A percentile compares a stretch with the other conserved stretches of the same genome.
These are phyloP conservation scores for Aspergillus asperescens DNA, from an alignment of 495 filamentous ascomycete species.

Conservation along the genomic window DNA sequence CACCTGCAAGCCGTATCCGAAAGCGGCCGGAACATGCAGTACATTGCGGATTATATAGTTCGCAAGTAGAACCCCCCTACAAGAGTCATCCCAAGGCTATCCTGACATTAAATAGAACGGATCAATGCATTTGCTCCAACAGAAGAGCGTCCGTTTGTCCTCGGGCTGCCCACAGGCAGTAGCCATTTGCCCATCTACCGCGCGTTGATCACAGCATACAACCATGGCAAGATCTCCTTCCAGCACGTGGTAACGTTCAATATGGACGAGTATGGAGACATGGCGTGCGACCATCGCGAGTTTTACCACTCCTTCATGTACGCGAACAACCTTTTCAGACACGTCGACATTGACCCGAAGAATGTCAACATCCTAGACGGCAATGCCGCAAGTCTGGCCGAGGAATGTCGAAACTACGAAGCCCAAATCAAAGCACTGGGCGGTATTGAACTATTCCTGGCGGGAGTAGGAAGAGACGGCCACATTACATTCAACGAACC, in stretches of 20 bases:
- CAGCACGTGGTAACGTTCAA: constrained; percentile 2
- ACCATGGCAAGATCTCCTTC: neutral
- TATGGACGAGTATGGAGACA: neutral
- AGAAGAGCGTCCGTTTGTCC: neutral
- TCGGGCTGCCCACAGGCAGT: neutral
- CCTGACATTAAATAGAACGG: neutral
- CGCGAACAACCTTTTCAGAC: neutral
- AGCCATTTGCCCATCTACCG: neutral
- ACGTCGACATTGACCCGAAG: neutral
- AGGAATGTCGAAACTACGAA: neutral
- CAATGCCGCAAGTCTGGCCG: neutral
- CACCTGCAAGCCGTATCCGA: no score
- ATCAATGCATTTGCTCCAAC: neutral
- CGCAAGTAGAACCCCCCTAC: neutral
- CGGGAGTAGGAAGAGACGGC: neutral
- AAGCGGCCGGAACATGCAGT: neutral
- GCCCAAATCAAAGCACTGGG: neutral
- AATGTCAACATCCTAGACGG: constrained; percentile 3
- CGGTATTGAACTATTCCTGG: neutral
- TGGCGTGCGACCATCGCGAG: neutral
- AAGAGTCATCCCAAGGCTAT: neutral
- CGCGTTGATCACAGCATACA: neutral
- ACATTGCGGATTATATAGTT: neutral
- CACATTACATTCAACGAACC: constrained; percentile 6
- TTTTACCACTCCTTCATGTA: constrained; percentile 1